Conservation (phyloP, 352 stramenopile genomes). For the Phytophthora palmivora region DNA sequence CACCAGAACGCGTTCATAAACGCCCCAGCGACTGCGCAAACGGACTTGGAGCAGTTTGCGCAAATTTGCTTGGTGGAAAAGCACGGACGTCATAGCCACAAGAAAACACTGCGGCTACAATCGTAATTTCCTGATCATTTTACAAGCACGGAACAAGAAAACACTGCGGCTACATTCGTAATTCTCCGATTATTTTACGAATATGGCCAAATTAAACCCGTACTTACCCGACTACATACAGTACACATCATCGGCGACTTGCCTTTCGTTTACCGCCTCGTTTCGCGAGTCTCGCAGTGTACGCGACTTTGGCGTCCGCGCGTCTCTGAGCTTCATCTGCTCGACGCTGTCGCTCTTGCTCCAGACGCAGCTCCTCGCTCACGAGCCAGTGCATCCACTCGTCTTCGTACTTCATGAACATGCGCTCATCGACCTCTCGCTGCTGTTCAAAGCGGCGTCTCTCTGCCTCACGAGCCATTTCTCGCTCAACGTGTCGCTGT, state of each 20-base stretch:
- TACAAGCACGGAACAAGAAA: too few relatives aligned
- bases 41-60: constrained; percentile 17
- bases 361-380: constrained; percentile 53
- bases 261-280: constrained; percentile 62
- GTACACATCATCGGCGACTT: too few relatives aligned
- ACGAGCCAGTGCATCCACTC: constrained; percentile 68
- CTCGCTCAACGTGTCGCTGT: constrained; percentile 59
- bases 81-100: constrained; percentile 29
- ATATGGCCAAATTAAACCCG: too few relatives aligned
- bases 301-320: constrained; percentile 58
- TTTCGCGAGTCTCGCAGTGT: constrained; percentile 59
- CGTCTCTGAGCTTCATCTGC: constrained; percentile 50
- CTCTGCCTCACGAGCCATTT: constrained; percentile 50
- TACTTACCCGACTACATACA: too few relatives aligned
- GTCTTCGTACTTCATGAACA: constrained; percentile 79
- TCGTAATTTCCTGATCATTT: too few relatives aligned
- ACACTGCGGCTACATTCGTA: too few relatives aligned
- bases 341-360: constrained; percentile 43
- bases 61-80: constrained; percentile 32
- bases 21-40: constrained; percentile 32
- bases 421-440: constrained; percentile 58
- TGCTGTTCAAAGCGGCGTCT: constrained; percentile 44
- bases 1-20: constrained; percentile 16
- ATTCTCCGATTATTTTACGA: too few relatives aligned
- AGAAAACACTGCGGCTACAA: too few relatives aligned